Percentiles rank a stretch among this genome's conserved stretches.
These are phyloP conservation scores for Alternaria gansuensis DNA, from an alignment of 2,329 filamentous ascomycete species.

Conservation along the genomic window DNA sequence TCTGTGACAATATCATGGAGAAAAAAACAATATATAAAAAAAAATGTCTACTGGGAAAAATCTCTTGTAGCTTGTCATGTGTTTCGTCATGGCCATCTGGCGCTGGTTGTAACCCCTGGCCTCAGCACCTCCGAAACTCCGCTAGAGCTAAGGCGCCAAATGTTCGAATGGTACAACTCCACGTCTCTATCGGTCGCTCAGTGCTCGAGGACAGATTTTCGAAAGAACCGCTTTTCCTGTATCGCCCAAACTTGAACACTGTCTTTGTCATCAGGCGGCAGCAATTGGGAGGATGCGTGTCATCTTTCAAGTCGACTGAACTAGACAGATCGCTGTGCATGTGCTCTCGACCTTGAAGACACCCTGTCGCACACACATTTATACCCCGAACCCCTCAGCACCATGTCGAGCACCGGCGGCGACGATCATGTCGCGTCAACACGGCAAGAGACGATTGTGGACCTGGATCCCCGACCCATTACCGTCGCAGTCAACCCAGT, in stretches of 20 bases:
- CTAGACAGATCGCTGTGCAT: conserved; percentile 38
- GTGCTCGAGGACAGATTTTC: conserved; percentile 9
- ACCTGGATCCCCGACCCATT: conserved; percentile 53
- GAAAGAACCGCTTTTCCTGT: neutral
- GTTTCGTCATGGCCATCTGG: conserved; percentile 11
- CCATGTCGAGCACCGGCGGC: conserved; percentile 44
- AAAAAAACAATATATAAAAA: conserved; percentile 4
- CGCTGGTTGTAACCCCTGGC: conserved; percentile 15
- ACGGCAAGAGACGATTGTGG: conserved; percentile 36
- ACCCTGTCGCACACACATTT: conserved; percentile 27
- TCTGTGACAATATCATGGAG: conserved; percentile 26
- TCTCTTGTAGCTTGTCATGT: neutral
- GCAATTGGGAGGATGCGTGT: conserved; percentile 39
- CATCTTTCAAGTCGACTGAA: conserved; percentile 35
- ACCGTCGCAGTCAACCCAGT: conserved; percentile 89
- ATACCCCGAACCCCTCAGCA: conserved; percentile 13
- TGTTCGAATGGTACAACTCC: conserved; percentile 13
- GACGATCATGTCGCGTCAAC: conserved; percentile 36
- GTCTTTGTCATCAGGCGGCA: conserved; percentile 18
- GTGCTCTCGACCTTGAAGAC: conserved; percentile 36
- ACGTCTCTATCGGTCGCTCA: conserved; percentile 2
- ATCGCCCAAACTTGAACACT: neutral
- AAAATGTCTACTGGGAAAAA: neutral
- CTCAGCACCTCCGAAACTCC: conserved; percentile 29
- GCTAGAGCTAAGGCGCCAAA: conserved; percentile 21